These are phyloP conservation scores for Solanum chmielewskii DNA, from an alignment of 257 asterid species.

Conservation along the genomic window DNA sequence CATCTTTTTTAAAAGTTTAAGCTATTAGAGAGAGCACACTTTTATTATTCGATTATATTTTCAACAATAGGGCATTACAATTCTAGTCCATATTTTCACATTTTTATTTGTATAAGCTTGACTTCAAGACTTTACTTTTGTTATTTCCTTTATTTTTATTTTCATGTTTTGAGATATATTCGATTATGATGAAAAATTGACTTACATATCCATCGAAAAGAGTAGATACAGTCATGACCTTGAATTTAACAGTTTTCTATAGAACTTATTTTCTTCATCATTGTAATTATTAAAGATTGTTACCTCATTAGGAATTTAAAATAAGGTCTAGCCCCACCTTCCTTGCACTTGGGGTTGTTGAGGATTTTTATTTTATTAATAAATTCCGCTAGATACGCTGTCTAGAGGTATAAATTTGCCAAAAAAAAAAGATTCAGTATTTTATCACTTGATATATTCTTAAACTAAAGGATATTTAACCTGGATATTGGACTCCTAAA, in stretches of 20 bases:
- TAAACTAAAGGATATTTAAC: background rate
- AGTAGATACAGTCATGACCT: background rate
- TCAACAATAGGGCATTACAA: background rate
- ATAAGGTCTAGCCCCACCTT: background rate
- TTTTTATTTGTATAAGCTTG: background rate
- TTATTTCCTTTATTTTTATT: background rate
- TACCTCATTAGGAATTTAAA: background rate
- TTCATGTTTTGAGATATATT: background rate
- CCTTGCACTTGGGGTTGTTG: background rate
- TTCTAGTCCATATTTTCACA: background rate
- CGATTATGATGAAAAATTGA: background rate
- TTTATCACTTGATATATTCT: background rate
- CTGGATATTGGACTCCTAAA: background rate
- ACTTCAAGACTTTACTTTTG: background rate
- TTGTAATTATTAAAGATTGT: background rate
- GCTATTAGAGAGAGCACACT: too few relatives aligned
- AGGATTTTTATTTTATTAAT: background rate
- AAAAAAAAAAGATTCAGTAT: too few relatives aligned
- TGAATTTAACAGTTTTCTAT: background rate
- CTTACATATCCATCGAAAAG: background rate
- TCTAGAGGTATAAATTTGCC: background rate
- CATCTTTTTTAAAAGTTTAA: too few relatives aligned
- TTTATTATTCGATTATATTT: too few relatives aligned
- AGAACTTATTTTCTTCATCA: too few relatives aligned
- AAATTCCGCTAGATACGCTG: background rate